These are phyloP conservation scores for Termitomyces sp. DNA, from an alignment of 768 basidiomycete genomes.

Conservation along the genomic window DNA sequence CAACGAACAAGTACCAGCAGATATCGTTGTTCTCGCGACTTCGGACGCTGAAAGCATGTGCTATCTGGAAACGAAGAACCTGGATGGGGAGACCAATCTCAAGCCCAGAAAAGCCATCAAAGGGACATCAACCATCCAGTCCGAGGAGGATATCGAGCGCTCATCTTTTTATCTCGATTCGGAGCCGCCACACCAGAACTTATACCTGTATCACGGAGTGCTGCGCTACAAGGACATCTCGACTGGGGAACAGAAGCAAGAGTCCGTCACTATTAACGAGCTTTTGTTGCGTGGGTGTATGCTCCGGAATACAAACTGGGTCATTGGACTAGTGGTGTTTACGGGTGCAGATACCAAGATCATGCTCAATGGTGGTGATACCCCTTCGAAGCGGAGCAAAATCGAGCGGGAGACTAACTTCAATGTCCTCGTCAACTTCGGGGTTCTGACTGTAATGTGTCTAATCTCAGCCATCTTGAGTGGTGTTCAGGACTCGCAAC, in stretches of 20 bases:
- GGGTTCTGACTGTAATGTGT: slow-evolving; percentile 75
- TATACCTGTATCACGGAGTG: slow-evolving; percentile 88
- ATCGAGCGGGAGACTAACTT: slow-evolving; percentile 99
- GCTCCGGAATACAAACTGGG: slow-evolving; percentile 87
- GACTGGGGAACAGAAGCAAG: slow-evolving; percentile 51
- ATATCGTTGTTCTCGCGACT: slow-evolving; percentile 89
- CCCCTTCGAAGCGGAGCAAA: slow-evolving; percentile 95
- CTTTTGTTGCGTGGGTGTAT: slow-evolving; percentile 88
- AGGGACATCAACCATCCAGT: slow-evolving; percentile 70
- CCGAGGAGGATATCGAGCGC: slow-evolving; percentile 89
- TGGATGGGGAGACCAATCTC: slow-evolving; percentile 97
- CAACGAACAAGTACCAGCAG: slow-evolving; percentile 95
- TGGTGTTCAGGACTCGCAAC: slow-evolving; percentile 62
- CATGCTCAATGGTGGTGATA: slow-evolving; percentile 88
- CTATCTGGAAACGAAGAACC: slow-evolving; percentile 96
- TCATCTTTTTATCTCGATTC: slow-evolving; percentile 87
- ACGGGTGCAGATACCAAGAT: slow-evolving; percentile 93
- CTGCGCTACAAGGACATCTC: slow-evolving; percentile 64
- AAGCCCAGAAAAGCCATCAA: slow-evolving; percentile 79
- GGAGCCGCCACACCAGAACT: slow-evolving; percentile 90
- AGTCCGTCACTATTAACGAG: slow-evolving; percentile 87
- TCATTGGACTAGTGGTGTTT: slow-evolving; percentile 91
- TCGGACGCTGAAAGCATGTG: slow-evolving; percentile 90
- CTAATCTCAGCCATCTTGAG: slow-evolving; percentile 69
- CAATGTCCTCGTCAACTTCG: slow-evolving; percentile 94